Base-by-base conservation (phyloP, 139 green algal genomes). In the Tetratostichococcus sp. region DNA sequence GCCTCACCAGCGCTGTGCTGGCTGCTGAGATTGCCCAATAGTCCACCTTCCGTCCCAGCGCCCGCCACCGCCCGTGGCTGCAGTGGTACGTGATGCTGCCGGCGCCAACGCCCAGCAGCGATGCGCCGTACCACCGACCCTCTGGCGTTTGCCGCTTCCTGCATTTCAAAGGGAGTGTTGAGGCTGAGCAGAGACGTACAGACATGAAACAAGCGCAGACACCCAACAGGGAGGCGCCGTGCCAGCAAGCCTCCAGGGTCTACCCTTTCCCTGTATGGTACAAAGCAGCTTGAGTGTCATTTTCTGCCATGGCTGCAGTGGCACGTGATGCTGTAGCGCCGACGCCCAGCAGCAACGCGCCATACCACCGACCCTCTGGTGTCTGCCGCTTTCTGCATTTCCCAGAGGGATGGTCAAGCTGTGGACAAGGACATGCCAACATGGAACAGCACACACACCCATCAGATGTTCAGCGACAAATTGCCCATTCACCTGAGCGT, bases 11-110 rank as follows among this genome's bases (percentile, higher is more conserved):
- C 30, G 82, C 32, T n/a, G 73, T 75, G 43, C 71, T 67, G 42
- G 81, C 72, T 31, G 69, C 62, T 5, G 80, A 67, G 31, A 87
- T 87, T 2, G 75, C 79, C 76, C 85, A 94, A 80, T 93, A 94
- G 80, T 94, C 89, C 5, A 89, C n/a, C 65, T 90, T 89, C 22
- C 89, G 82, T 0, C 80, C 78, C 25, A 83, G 65, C 50, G 80
- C 39, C 5, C 89, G 78, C 26, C 83, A 81, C 21, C 66, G 59
- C 34, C 89, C 89, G 1, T 42, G 73, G n/a, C 69, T 77, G 69
- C 74, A 72, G 67, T 94, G 89, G 79, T 92, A 94, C 0, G 75
- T 50, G 0, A 78, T 72, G 34, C 79, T 85, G 0, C 75, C 80
- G 0, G 35, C 68, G 11, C 86, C 86, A 11, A 93, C 89, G 1